Conservation (phyloP, 1,284 basidiomycete genomes). For the Malassezia nana region DNA sequence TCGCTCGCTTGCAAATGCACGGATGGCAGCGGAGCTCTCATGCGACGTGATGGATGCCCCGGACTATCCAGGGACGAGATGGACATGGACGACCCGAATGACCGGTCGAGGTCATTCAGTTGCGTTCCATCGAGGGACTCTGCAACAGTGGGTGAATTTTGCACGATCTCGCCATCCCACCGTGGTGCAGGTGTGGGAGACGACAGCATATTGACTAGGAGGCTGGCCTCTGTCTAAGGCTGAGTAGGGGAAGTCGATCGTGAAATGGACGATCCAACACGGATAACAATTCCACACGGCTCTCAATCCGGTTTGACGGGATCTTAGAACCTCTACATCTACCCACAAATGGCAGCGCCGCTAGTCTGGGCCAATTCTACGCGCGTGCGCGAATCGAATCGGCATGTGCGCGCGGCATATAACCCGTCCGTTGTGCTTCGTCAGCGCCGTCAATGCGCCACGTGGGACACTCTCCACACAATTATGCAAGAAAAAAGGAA, state of each 20-base stretch:
- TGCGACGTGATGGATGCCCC: constrained; percentile 11
- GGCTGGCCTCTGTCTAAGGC: neutral
- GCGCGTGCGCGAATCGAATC: neutral
- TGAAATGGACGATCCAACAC: neutral
- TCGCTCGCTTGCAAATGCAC: neutral
- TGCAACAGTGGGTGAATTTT: neutral
- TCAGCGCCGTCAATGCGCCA: neutral
- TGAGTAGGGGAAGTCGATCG: neutral
- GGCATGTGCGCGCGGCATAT: constrained; percentile 1
- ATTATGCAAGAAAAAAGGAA: constrained; percentile 2
- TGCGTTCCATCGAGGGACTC: neutral
- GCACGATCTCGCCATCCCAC: neutral
- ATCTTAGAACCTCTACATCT: neutral
- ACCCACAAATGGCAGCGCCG: neutral
- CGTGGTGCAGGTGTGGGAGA: neutral
- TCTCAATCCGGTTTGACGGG: neutral
- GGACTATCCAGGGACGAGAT: constrained; percentile 37
- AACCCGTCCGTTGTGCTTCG: neutral
- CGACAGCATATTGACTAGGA: neutral
- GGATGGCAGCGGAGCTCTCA: constrained; percentile 2
- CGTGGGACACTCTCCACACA: neutral
- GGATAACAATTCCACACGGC: neutral
- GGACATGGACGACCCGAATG: constrained; percentile 47
- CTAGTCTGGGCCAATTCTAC: neutral
- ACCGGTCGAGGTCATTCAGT: constrained; percentile 33